These are phyloP conservation scores for Podila minutissima DNA, from an alignment of 192 early-diverging fungal genomes.

Conservation along the genomic window DNA sequence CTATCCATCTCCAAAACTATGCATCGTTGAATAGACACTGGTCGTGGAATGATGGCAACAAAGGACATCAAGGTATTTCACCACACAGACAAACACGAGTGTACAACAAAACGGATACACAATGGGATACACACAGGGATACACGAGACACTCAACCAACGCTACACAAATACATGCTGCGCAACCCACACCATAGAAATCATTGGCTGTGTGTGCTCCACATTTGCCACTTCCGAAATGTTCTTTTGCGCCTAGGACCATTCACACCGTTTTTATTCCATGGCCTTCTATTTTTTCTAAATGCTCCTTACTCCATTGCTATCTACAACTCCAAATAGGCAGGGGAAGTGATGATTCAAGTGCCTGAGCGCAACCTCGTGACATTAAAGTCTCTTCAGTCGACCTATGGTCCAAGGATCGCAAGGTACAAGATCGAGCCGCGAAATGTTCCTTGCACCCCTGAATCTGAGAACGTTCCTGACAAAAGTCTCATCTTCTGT, in stretches of 20 bases:
- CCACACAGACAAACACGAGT: too few relatives aligned
- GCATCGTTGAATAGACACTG: constrained; percentile 51
- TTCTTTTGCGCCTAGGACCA: background rate
- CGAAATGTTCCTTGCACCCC: background rate
- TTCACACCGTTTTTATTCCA: background rate
- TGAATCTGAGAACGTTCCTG: background rate
- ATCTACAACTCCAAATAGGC: constrained; percentile 30
- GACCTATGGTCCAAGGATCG: constrained; percentile 50
- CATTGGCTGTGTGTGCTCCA: too few relatives aligned
- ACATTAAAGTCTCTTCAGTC: constrained; percentile 50
- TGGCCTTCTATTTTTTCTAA: background rate
- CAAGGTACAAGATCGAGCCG: constrained; percentile 9
- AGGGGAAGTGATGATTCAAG: constrained; percentile 63
- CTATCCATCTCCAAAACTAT: background rate
- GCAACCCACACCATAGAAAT: background rate
- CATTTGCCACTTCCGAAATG: too few relatives aligned
- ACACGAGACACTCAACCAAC: constrained; percentile 2
- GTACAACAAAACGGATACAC: background rate
- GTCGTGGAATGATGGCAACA: constrained; percentile 71
- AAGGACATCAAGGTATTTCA: constrained; percentile 55
- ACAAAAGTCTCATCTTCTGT: background rate
- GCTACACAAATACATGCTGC: background rate
- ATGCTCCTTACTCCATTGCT: background rate
- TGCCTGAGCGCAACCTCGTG: constrained; percentile 59
- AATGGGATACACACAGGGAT: background rate